Evolutionary conservation across 2,329 filamentous ascomycete species (phyloP).

Genomic region (Aureobasidium sp.): DNA sequence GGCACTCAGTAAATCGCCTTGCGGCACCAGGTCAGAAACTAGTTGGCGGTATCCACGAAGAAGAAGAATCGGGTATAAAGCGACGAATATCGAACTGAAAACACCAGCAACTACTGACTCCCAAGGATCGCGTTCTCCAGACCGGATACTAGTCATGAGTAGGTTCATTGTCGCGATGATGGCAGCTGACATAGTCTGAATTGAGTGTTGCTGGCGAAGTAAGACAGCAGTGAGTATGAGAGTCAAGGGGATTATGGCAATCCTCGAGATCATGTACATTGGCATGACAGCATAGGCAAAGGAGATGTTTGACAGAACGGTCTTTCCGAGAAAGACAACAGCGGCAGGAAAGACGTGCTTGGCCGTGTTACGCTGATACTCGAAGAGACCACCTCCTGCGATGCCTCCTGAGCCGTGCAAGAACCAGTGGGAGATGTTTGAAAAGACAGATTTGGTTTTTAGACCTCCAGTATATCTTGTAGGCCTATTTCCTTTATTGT

Average conservation of each 20-base stretch:
- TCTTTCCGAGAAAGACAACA: slow-evolving; percentile 41
- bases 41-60: slow-evolving; percentile 42
- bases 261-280: slow-evolving; percentile 45
- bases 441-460: slow-evolving; percentile 15
- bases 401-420: slow-evolving; percentile 38
- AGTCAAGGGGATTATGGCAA: slow-evolving; percentile 42
- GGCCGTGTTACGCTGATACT: slow-evolving; percentile 41
- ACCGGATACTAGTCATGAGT: slow-evolving; percentile 38
- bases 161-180: slow-evolving; percentile 44
- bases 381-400: slow-evolving; percentile 46
- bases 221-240: slow-evolving; percentile 41
- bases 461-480: slow-evolving; percentile 19
- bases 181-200: slow-evolving; percentile 41
- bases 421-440: slow-evolving; percentile 27
- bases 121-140: slow-evolving; percentile 41
- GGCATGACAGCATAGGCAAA: slow-evolving; percentile 46
- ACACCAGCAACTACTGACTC: slow-evolving; percentile 45
- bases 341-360: slow-evolving; percentile 42
- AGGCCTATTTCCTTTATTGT: slow-evolving; percentile 7
- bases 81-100: slow-evolving; percentile 44
- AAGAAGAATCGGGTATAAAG: slow-evolving; percentile 43
- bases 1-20: slow-evolving; percentile 33
- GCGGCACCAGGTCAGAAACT: slow-evolving; percentile 35
- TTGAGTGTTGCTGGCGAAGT: slow-evolving; percentile 37
- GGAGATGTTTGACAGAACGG: slow-evolving; percentile 45